phyloP scores from a whole-genome alignment of 73 alveolate species.

The Paramecium pentaurelia region DNA sequence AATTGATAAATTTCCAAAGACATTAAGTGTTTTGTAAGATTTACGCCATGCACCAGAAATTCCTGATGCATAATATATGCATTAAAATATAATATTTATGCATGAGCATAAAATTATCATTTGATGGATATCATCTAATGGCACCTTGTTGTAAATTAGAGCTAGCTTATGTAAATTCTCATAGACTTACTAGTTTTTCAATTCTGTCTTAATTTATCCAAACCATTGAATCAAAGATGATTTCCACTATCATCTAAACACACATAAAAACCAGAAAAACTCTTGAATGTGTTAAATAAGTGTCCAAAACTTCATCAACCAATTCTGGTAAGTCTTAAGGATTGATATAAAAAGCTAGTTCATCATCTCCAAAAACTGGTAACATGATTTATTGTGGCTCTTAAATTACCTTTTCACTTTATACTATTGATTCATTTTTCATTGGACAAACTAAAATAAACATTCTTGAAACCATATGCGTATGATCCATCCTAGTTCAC shows the following conservation, averaged over 20 bases:
- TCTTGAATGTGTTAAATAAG: slow-evolving; percentile 29
- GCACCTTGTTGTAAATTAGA: slow-evolving; percentile 37
- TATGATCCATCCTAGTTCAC: slow-evolving; percentile 26
- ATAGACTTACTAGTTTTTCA: background rate
- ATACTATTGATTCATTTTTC: background rate
- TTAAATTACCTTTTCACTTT: background rate
- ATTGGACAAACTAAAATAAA: background rate
- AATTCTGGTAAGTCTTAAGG: slow-evolving; percentile 41
- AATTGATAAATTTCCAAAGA: background rate
- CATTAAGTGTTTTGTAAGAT: background rate
- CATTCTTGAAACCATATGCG: background rate
- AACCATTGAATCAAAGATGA: slow-evolving; percentile 18
- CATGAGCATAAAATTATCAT: slow-evolving; percentile 4
- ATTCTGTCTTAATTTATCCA: background rate
- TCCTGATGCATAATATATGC: slow-evolving; percentile 18
- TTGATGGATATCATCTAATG: background rate
- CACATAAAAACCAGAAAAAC: slow-evolving; percentile 16
- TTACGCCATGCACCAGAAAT: background rate
- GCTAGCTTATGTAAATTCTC: slow-evolving; percentile 14
- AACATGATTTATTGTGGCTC: slow-evolving; percentile 22
- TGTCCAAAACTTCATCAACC: slow-evolving; percentile 42
- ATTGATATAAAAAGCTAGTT: slow-evolving; percentile 25
- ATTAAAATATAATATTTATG: background rate
- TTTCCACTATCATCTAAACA: background rate
- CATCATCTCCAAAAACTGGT: slow-evolving; percentile 51